Conservation (phyloP, 441 rosid genomes). For the Lepidium campestre region DNA sequence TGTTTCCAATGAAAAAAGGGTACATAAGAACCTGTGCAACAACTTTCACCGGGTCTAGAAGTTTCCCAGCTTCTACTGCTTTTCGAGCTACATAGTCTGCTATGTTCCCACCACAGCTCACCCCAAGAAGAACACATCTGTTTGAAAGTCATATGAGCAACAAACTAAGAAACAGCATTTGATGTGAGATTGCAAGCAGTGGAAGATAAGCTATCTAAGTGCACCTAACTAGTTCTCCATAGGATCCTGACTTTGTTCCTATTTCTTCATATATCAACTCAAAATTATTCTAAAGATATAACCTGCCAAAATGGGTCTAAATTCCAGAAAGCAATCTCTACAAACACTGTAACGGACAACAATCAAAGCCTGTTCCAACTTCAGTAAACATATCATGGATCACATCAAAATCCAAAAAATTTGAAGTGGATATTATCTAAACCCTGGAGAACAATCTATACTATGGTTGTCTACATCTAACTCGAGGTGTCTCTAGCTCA, state of each 20-base stretch:
- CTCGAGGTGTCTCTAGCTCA: constrained; percentile 4
- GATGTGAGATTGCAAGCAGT: neutral
- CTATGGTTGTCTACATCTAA: neutral
- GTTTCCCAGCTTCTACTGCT: constrained; percentile 58
- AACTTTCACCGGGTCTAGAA: constrained; percentile 60
- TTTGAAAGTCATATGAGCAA: neutral
- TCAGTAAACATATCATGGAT: neutral
- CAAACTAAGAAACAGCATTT: neutral
- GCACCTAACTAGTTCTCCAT: neutral
- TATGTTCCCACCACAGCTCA: constrained; percentile 64
- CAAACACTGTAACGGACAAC: neutral
- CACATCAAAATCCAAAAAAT: neutral
- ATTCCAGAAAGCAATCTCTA: neutral
- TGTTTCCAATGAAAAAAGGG: constrained; percentile 62
- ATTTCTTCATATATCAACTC: neutral
- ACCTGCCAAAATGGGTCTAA: neutral
- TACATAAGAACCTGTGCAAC: constrained; percentile 70
- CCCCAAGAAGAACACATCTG: constrained; percentile 69
- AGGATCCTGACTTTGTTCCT: neutral
- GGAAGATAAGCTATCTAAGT: constrained; percentile 2
- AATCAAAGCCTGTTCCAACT: neutral
- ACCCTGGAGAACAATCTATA: neutral
- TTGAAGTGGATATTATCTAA: neutral
- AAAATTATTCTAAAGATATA: neutral
- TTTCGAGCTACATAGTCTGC: constrained; percentile 60